Conservation (phyloP, 768 basidiomycete genomes). For the Suillus decipiens region DNA sequence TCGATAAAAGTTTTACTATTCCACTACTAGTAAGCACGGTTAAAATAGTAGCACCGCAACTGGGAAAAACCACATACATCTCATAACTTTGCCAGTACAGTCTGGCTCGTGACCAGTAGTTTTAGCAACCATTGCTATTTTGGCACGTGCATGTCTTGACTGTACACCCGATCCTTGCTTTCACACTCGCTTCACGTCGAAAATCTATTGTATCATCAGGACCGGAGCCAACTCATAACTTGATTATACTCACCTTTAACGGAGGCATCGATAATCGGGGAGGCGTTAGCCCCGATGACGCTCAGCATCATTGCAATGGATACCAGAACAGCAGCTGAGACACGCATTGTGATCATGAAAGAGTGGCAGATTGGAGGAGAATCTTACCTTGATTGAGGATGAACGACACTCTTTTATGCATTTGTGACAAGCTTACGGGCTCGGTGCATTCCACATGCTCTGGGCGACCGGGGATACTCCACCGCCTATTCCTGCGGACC, state of each 20-base stretch:
- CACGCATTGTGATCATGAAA: neutral
- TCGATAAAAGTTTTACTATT: too few relatives aligned
- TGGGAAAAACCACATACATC: neutral
- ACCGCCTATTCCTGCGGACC: neutral
- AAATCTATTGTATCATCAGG: neutral
- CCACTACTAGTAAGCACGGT: too few relatives aligned
- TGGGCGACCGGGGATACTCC: too few relatives aligned
- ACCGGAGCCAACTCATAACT: neutral
- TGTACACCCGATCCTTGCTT: neutral
- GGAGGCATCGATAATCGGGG: neutral
- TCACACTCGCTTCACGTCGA: neutral
- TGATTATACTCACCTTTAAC: neutral
- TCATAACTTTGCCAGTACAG: neutral
- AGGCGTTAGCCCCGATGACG: neutral
- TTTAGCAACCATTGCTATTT: too few relatives aligned
- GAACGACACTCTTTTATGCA: neutral
- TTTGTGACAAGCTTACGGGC: too few relatives aligned
- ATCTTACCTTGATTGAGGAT: neutral
- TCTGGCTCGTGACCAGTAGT: neutral
- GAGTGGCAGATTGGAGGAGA: neutral
- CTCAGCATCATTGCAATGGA: neutral
- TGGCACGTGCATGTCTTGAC: neutral
- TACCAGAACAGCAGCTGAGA: neutral
- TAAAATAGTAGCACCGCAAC: neutral
- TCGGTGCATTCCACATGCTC: neutral